Conservation (phyloP, 192 early-diverging fungal genomes). For the Linnemannia schmuckeri region DNA sequence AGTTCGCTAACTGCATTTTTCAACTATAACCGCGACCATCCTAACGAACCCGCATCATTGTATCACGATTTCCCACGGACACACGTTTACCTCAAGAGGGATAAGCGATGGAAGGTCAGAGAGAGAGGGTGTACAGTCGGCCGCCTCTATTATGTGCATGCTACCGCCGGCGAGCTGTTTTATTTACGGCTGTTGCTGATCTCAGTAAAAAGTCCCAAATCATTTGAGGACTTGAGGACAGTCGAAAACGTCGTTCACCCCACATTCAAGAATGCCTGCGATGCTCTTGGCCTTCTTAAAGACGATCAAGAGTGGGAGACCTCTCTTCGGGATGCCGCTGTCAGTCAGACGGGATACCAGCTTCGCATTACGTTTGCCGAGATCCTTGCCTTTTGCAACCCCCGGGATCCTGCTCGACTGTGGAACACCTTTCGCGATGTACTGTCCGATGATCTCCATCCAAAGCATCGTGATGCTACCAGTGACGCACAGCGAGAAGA, state of each 20-base stretch:
- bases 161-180: constrained; percentile 23
- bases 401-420: constrained; percentile 25
- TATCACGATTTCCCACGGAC: constrained; percentile 20
- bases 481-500: neutral
- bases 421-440: no score
- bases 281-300: constrained; percentile 26
- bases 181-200: constrained; percentile 38
- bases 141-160: constrained; percentile 26
- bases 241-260: constrained; percentile 4
- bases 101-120: neutral
- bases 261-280: constrained; percentile 42
- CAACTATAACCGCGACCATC: constrained; percentile 6
- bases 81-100: constrained; percentile 14
- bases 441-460: constrained; percentile 18
- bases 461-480: neutral
- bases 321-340: constrained; percentile 25
- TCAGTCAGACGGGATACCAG: constrained; percentile 14
- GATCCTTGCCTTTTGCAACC: no score
- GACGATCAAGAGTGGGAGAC: constrained; percentile 39
- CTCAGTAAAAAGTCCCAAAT: constrained; percentile 22
- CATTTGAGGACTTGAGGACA: constrained; percentile 29
- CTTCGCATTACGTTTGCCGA: constrained; percentile 41
- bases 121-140: constrained; percentile 26
- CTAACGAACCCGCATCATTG: neutral
- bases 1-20: constrained; percentile 45